Evolutionary conservation across 306 rosid genomes (phyloP).

Genomic region (Quercus ilex): DNA sequence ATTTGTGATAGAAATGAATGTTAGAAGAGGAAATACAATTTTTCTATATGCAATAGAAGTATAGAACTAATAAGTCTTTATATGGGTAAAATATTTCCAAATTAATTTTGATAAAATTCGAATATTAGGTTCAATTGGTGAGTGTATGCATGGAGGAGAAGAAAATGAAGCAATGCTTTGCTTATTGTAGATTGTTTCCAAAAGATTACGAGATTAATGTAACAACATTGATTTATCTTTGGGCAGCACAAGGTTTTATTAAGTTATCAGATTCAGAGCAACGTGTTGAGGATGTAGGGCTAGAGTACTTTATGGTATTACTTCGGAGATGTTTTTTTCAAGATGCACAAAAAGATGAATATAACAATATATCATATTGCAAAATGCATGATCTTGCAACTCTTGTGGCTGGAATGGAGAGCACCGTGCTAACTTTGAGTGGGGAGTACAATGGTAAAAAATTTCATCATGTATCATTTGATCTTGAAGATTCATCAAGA

Average conservation of each 20-base stretch:
- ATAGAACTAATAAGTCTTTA: too few species aligned
- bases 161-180: constrained; percentile 26
- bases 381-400: constrained; percentile 30
- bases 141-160: too few species aligned
- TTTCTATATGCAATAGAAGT: too few species aligned
- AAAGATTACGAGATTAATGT: constrained; percentile 7
- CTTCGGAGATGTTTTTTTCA: constrained; percentile 26
- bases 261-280: neutral
- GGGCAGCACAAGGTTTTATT: constrained; percentile 23
- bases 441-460: neutral
- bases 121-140: too few species aligned
- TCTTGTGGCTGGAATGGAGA: constrained; percentile 1
- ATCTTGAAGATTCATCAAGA: neutral
- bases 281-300: constrained; percentile 24
- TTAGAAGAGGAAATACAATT: too few species aligned
- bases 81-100: too few species aligned
- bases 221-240: neutral
- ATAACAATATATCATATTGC: constrained; percentile 6
- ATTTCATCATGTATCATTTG: constrained; percentile 16
- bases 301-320: constrained; percentile 11
- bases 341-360: neutral
- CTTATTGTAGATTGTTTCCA: constrained; percentile 17
- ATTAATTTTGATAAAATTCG: too few species aligned
- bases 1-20: too few species aligned
- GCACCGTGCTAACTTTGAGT: neutral